Conservation (phyloP, 176 grass and related monocot species). For the Oryza nivara region DNA sequence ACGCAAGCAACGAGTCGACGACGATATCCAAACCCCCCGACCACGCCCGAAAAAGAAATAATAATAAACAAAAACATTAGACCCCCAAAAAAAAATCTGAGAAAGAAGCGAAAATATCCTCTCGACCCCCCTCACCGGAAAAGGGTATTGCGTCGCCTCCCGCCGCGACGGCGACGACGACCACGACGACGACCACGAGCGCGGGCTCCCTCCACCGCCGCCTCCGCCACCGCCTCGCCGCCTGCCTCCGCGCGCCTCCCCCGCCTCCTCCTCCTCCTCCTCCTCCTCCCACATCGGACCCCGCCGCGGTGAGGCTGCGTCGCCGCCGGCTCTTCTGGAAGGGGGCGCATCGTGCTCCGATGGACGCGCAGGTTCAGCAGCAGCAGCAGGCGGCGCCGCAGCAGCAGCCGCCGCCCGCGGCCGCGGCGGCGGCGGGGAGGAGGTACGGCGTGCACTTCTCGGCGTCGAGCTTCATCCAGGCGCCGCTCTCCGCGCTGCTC, state of each 20-base stretch:
- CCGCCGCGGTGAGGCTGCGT: slow-evolving; percentile 31
- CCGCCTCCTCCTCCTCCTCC: slow-evolving; percentile 21
- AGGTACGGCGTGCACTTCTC: slow-evolving; percentile 87
- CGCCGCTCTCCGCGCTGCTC: slow-evolving; percentile 79
- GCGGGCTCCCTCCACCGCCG: slow-evolving; percentile 45
- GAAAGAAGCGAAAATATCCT: slow-evolving; percentile 48
- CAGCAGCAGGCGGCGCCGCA: neutral
- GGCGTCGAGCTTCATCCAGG: slow-evolving; percentile 87
- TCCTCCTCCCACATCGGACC: neutral
- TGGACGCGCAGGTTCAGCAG: slow-evolving; percentile 48
- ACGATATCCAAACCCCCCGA: neutral
- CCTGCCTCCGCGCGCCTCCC: slow-evolving; percentile 31
- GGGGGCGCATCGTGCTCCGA: slow-evolving; percentile 17
- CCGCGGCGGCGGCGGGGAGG: slow-evolving; percentile 54
- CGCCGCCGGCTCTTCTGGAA: slow-evolving; percentile 43
- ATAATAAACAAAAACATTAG: neutral
- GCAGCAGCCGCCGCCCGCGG: neutral
- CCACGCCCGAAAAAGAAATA: neutral
- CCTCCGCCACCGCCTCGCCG: slow-evolving; percentile 46
- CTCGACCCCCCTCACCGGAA: neutral
- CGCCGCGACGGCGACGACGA: slow-evolving; percentile 32
- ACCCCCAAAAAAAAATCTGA: neutral
- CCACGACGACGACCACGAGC: slow-evolving; percentile 35
- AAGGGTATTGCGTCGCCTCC: slow-evolving; percentile 23
- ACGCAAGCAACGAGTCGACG: neutral